These are phyloP conservation scores for Cicer cuneatum DNA, from an alignment of 306 rosid genomes.

Conservation along the genomic window DNA sequence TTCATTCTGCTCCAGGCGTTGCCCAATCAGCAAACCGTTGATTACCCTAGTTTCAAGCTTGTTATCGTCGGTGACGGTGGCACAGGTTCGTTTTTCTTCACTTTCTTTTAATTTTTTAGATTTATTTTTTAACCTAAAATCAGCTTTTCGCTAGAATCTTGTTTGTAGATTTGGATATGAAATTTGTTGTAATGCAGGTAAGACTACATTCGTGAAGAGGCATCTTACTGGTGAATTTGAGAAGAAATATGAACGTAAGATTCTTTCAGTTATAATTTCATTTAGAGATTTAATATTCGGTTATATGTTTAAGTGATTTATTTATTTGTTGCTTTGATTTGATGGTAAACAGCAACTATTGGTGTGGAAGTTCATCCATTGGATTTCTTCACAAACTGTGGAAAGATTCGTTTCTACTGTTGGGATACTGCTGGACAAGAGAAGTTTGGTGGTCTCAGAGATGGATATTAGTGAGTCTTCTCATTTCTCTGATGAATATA, in stretches of 20 bases:
- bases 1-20: constrained; percentile 53
- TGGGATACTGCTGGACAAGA: constrained; percentile 86
- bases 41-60: constrained; percentile 85
- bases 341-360: constrained; percentile 59
- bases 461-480: constrained; percentile 64
- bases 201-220: constrained; percentile 75
- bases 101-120: not conserved
- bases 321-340: constrained; percentile 19
- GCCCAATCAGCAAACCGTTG: constrained; percentile 85
- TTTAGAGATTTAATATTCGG: not conserved
- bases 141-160: not conserved
- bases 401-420: constrained; percentile 72
- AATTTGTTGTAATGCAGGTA: constrained; percentile 51
- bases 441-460: constrained; percentile 75
- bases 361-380: constrained; percentile 81
- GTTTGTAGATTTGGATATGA: not conserved
- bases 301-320: not conserved
- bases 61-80: constrained; percentile 89
- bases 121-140: not conserved
- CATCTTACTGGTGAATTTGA: constrained; percentile 83
- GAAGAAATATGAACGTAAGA: constrained; percentile 77
- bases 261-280: not conserved
- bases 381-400: constrained; percentile 78
- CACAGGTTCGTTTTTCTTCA: constrained; percentile 56
- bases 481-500: not conserved